Base-by-base conservation (phyloP, 352 stramenopile species). In the Pythium phragmiticola region DNA sequence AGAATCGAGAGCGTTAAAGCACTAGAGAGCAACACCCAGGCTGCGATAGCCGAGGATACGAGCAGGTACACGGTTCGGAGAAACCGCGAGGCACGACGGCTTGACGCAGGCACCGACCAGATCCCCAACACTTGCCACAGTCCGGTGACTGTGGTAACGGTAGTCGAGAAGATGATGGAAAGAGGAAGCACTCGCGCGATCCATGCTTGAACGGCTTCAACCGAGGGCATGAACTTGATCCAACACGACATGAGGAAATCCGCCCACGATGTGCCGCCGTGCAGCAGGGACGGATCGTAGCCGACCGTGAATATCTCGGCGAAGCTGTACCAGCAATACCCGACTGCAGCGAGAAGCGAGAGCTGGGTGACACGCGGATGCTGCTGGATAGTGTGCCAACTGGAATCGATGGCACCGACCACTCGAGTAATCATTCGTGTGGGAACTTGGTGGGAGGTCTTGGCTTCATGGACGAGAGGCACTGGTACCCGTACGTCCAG, bases 171-270 rank as follows among this genome's bases (percentile, higher is more conserved):
- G 2, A 60, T 1, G 9, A 74, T 73, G 3, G 65, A 73, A 1
- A 57, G 39, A 0, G 74, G 68, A 6, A 87, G 50, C 4, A 83
- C 68, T 21, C 45, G 46, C n/a, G 61, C 62, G 19, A 87, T 72
- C 74, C 76, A 83, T 34, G 39, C 63, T 63, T 87, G 78, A 0
- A 52, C 63, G 26, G 80, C 74, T 17, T 78, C 72, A 11, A 84
- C 75, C 16, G 62, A 73, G 9, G 66, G 73, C 11, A 62, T 30
- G 16, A 87, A 71, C 11, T 53, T 65, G 28, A 84, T 75, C 45
- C 49, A 70, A 5, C 54, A 69, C 30, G 62, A 57, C 12, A 60
- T 17, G 16, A 80, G 21, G 16, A 78, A 26, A 16, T 60, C 28
- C 11, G 66, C 65, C 53, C 68, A 63, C 14, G 65, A 46, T 28